Evolutionary conservation across 441 rosid genomes (phyloP).

Genomic region (Erodium texanum): DNA sequence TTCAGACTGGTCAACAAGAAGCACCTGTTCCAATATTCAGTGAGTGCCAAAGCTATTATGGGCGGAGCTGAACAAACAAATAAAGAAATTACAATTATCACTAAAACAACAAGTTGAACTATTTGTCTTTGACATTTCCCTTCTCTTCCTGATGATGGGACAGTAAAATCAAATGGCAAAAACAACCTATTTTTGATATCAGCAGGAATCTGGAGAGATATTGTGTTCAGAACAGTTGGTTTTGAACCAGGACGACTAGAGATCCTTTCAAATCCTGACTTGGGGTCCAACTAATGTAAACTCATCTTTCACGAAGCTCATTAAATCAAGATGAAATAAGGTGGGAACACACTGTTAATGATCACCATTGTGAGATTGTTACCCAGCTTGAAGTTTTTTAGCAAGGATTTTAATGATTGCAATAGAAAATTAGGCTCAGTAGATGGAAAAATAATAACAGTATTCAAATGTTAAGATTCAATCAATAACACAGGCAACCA

Average conservation of each 20-base stretch:
- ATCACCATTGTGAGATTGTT: neutral
- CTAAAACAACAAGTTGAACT: neutral
- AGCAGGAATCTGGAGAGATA: neutral
- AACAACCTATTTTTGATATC: neutral
- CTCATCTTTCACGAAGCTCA: neutral
- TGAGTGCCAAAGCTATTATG: neutral
- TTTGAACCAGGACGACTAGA: too few relatives aligned
- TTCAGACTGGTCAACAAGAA: conserved; percentile 80
- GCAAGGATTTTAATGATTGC: neutral
- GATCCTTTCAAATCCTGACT: neutral
- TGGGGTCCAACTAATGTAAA: neutral
- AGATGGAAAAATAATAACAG: neutral
- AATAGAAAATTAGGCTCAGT: neutral
- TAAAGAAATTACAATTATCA: neutral
- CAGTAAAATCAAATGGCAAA: neutral
- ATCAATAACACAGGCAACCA: neutral
- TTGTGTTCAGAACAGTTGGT: too few relatives aligned
- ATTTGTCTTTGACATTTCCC: neutral
- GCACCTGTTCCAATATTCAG: conserved; percentile 42
- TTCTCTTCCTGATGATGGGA: neutral
- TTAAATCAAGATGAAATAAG: neutral
- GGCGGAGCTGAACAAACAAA: neutral
- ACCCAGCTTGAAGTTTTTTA: neutral
- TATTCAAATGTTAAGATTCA: neutral
- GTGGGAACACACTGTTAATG: neutral